Evolutionary conservation across 2,329 filamentous ascomycete species (phyloP).

Genomic region (Exophiala oligosperma): DNA sequence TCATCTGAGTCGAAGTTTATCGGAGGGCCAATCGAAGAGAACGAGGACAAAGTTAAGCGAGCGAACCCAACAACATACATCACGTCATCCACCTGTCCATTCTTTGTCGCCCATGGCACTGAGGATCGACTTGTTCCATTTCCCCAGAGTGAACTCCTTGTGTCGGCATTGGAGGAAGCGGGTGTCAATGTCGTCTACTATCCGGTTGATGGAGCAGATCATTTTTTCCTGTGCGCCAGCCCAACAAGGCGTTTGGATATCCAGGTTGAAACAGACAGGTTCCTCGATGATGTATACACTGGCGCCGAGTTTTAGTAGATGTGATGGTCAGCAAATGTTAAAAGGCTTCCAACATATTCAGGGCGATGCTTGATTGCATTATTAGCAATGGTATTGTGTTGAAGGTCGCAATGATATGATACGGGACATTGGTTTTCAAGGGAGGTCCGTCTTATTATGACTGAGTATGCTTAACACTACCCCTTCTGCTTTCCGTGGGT

Average conservation of each 20-base stretch:
- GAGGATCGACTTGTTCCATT: constrained; percentile 7
- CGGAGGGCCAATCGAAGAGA: constrained; percentile 5
- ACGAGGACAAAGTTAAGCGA: constrained; percentile 7
- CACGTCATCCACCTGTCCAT: constrained; percentile 1
- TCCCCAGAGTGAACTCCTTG: constrained; percentile 5
- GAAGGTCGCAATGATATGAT: too few species aligned
- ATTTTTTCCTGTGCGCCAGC: constrained; percentile 10
- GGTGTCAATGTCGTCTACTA: constrained; percentile 1
- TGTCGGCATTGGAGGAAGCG: not conserved
- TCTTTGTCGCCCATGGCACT: constrained; percentile 17
- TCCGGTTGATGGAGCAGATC: constrained; percentile 10
- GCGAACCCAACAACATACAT: constrained; percentile 14
- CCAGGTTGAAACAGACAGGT: constrained; percentile 6
- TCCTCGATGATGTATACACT: not conserved
- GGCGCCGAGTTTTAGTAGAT: not conserved
- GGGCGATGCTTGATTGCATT: too few species aligned
- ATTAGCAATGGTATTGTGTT: too few species aligned
- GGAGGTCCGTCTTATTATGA: too few species aligned
- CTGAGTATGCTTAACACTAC: too few species aligned
- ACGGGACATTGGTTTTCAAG: too few species aligned
- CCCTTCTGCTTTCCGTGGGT: too few species aligned
- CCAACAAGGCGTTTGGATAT: not conserved
- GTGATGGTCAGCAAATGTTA: too few species aligned
- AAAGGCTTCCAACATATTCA: too few species aligned
- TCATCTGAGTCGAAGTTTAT: constrained; percentile 11